Conservation (phyloP, 208 protist species). For the Jaenimonas drosophilae region DNA sequence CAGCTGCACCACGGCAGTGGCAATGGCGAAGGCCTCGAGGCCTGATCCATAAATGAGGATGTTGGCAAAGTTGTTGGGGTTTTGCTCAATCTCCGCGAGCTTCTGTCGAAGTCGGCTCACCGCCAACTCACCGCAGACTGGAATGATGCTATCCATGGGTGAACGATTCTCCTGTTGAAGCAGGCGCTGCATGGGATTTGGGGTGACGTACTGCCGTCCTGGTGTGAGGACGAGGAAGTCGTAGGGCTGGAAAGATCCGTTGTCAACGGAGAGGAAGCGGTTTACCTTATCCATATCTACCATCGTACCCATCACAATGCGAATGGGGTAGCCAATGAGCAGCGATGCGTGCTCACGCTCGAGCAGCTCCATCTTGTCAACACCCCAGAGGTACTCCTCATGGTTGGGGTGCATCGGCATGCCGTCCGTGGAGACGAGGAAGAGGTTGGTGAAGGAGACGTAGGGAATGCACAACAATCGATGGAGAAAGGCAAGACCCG, state of each 20-base stretch:
- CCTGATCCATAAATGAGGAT: constrained; percentile 82
- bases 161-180: constrained; percentile 50
- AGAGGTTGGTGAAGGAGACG: constrained; percentile 76
- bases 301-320: constrained; percentile 66
- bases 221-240: constrained; percentile 84
- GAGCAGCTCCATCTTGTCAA: constrained; percentile 63
- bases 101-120: constrained; percentile 47
- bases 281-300: constrained; percentile 80
- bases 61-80: constrained; percentile 51
- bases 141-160: constrained; percentile 30
- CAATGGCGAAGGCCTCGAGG: constrained; percentile 62
- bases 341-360: constrained; percentile 77
- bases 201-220: constrained; percentile 81
- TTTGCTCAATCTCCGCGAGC: constrained; percentile 44
- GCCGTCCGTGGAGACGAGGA: constrained; percentile 80
- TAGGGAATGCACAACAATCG: constrained; percentile 67
- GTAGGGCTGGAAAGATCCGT: constrained; percentile 82
- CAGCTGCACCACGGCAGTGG: constrained; percentile 48
- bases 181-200: constrained; percentile 39
- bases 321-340: constrained; percentile 32
- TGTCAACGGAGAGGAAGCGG: constrained; percentile 74
- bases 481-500: constrained; percentile 69
- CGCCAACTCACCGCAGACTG: constrained; percentile 42
- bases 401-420: constrained; percentile 72
- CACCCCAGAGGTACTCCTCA: constrained; percentile 32